Evolutionary conservation across 2,329 filamentous ascomycete genomes (phyloP).

Genomic region (Alternaria metachromatica): DNA sequence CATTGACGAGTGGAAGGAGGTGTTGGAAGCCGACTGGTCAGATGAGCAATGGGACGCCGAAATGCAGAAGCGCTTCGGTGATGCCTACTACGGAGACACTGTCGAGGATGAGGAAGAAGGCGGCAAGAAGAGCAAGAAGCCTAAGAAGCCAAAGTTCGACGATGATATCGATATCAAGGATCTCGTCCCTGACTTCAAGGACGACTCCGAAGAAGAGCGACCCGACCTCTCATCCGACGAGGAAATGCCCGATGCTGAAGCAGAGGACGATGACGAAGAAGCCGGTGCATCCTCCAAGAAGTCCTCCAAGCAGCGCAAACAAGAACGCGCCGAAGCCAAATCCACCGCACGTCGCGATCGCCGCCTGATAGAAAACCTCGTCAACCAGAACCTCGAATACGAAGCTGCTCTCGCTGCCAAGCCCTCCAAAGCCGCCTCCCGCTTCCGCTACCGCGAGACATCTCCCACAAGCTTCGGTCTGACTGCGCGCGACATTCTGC

Average conservation of each 20-base stretch:
- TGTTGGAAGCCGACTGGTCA: conserved; percentile 89
- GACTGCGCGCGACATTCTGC: conserved; percentile 87
- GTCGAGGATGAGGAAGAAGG: conserved; percentile 50
- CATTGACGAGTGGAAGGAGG: conserved; percentile 81
- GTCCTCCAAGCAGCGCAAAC: conserved; percentile 54
- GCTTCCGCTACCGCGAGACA: conserved; percentile 93
- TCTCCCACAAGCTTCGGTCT: conserved; percentile 90
- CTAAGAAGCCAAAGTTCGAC: conserved; percentile 90
- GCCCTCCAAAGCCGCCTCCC: conserved; percentile 55
- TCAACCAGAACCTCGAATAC: conserved; percentile 81
- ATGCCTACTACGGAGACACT: conserved; percentile 82
- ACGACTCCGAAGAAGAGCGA: conserved; percentile 73
- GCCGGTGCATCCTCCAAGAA: conserved; percentile 41
- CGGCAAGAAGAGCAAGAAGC: conserved; percentile 55
- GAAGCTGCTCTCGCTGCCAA: conserved; percentile 66
- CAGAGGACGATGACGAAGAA: conserved; percentile 46
- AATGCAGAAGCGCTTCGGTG: conserved; percentile 87
- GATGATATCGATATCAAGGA: conserved; percentile 98
- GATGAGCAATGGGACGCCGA: conserved; percentile 88
- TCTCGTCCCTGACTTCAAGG: conserved; percentile 84
- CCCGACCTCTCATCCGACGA: conserved; percentile 67
- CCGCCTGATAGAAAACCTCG: conserved; percentile 81
- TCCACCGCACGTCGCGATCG: conserved; percentile 81
- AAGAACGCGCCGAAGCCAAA: conserved; percentile 63
- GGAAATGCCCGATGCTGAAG: conserved; percentile 55